Base-by-base conservation (phyloP, 805 yeast genomes). In the Spathaspora passalidarum region DNA sequence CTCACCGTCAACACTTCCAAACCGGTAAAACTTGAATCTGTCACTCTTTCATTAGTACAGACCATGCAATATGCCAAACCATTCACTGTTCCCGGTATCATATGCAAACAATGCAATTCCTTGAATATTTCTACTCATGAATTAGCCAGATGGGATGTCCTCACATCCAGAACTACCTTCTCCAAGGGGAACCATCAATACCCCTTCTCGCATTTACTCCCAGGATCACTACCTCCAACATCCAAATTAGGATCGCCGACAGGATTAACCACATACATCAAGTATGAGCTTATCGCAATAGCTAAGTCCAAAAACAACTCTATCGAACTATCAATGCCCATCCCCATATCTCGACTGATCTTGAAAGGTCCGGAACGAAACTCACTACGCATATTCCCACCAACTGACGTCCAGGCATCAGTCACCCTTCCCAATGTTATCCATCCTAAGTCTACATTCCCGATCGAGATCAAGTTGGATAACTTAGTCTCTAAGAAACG, bases 311-410 rank as follows among this genome's bases (percentile, higher is more conserved):
- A 66, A 1, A 46, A 49, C 6, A 68, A 55, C 35, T 69, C 59
- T n/a, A 54, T 55, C 2, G 63, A 57, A 13, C 62, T 64, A n/a
- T 65, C 78, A 19, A 67, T 87, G 48, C 95, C 96, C 0, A 62
- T 94, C 7, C 76, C 84, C 53, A 73, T 94, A 2, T 75, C 86
- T 38, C 76, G 99, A 56, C 85, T 95, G 47, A 80, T 92, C 23
- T 62, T 88, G 19, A 72, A 88, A 39, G 92, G 94, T 5, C 87
- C 88, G 2, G 97, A 91, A 60, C 76, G 90, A 55, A 88, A 87
- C 58, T 88, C 96, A 1, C 68, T 89, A 32, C 78, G 99, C 49
- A 88, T 94, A 1, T 94, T 94, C 65, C 99, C 99, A 1, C 98
- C 99, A 6, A 92, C 98, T 0, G 87, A 86, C 37, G 84, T 94